Evolutionary conservation across 1,284 basidiomycete genomes (phyloP), one percentile per base, ranked within the genome.

Genomic region (Ceratobasidium sp.): DNA sequence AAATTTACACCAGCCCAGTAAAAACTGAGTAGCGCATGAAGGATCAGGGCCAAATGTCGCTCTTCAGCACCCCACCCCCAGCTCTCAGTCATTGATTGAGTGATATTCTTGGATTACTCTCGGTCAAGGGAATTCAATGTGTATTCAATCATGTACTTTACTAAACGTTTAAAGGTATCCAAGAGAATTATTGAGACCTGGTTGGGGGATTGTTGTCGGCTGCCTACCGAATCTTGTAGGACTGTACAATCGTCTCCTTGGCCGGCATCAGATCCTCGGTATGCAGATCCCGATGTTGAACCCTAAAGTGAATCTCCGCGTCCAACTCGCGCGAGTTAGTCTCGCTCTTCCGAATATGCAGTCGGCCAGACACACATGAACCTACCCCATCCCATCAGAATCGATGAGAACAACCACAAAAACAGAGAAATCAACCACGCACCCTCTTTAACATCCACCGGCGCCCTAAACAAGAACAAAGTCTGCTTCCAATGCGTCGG

Each of bases 401-500:
- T 68, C 15, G 46, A 75, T 64, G 15, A 77, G 52, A 42, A 33
- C 28, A 42, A 62, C 12, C 48, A 33, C 33, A 33, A 33, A 33
- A 54, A 15, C 15, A 62, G 57, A 50, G 50, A 67, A 64, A 68
- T 59, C 17, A 42, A 23, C 28, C 70, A 38, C 89, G 71, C 78
- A 92, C 96, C 96, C 84, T 93, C 90, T 9, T 89, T 86, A 0
- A 94, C 92, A 33, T 84, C 82, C 79, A 99, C 90, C 0, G 96
- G 94, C 70, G 96, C 90, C 76, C 91, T 89, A 79, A 99, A 87
- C 80, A 99, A 86, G 84, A 99, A 98, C 13, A 96, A 83, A 0
- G 97, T 97, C 84, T 99, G 97, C 84, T 97, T 97, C 97, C 97
- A 99, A 84, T 99, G 97, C n/a, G 97, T 99, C 28, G 94, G 91